Conservation (phyloP, 2,329 filamentous ascomycete genomes). For the Aspergillus costaricaensis region DNA sequence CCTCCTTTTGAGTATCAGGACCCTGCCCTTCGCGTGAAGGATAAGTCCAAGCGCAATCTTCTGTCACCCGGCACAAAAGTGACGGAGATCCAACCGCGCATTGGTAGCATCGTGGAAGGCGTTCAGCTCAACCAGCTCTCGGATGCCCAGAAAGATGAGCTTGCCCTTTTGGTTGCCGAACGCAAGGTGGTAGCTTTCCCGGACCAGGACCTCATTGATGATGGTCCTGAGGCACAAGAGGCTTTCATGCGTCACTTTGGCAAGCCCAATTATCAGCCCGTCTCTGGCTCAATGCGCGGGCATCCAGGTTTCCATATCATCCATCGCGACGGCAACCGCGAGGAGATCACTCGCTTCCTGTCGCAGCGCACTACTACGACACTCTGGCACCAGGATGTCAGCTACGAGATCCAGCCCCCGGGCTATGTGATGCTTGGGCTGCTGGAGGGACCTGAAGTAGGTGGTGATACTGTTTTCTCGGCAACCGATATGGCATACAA, state of each 20-base stretch:
- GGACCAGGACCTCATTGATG: conserved; percentile 53
- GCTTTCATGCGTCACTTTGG: conserved; percentile 51
- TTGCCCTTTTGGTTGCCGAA: conserved; percentile 68
- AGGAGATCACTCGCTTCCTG: conserved; percentile 47
- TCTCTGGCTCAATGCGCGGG: conserved; percentile 44
- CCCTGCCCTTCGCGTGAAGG: conserved; percentile 49
- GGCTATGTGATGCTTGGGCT: conserved; percentile 53
- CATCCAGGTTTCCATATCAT: conserved; percentile 51
- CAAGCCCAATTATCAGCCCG: conserved; percentile 49
- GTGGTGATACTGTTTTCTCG: conserved; percentile 52
- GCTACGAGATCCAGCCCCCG: conserved; percentile 51
- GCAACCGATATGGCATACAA: conserved; percentile 50
- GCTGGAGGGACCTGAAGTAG: conserved; percentile 53
- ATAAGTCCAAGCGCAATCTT: conserved; percentile 42
- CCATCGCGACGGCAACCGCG: conserved; percentile 47
- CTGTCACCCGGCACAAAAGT: conserved; percentile 34
- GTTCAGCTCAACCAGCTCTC: conserved; percentile 53
- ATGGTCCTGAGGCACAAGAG: conserved; percentile 46
- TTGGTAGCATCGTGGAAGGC: conserved; percentile 46
- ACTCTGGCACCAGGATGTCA: conserved; percentile 53
- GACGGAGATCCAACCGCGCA: conserved; percentile 45
- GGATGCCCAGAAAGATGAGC: conserved; percentile 52
- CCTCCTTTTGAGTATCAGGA: conserved; percentile 49
- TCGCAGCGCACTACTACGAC: conserved; percentile 49
- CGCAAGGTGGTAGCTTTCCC: conserved; percentile 58